Evolutionary conservation across 192 early-diverging fungal genomes (phyloP), one percentile per base, ranked within the genome.

Genomic region (Coemansia interrupta): DNA sequence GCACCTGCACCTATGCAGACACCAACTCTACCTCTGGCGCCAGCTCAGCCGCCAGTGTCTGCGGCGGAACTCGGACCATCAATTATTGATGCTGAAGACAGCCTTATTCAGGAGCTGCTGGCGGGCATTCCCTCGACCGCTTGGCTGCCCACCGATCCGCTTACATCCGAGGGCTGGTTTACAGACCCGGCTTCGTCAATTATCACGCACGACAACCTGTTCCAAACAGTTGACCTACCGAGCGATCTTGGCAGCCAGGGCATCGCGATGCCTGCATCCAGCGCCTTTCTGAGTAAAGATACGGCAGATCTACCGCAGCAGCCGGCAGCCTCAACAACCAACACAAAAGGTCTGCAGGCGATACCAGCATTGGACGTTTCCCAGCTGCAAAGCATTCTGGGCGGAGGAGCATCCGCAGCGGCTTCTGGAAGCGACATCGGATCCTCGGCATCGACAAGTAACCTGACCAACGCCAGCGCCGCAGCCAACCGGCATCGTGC

Each of bases 91-190:
- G 57, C 48, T 7, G 73, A 70, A 7, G 73, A 77, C 40, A 53
- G 28, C 11, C 29, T 77, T 45, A 77, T 77, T 8, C 73, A 70
- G 45, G 73, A 77, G 61, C 64, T 77, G 40, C 45, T 77, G 52
- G 73, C 73, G 0, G 73, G 73, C 3, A 70, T 77, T 28, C 73
- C 73, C 10, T 63, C 73, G 5, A 67, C 73, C 0, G 64, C 68
- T 14, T 70, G 68, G 73, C 48, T 67, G 4, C 73, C 63, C 5
- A 77, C 73, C 8, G 73, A 77, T 23, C 73, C 73, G 8, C 51
- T 77, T 56, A 77, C 73, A 13, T 77, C 73, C 5, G 73, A 77
- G 30, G 73, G 57, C 42, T 77, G 73, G 73, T 77, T 77, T 46
- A 60, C 57, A 0, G 68, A 77, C 28, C 68, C 73, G 1, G 23